A percentile compares a stretch with the other conserved stretches of the same genome.
Conservation (phyloP, 2,329 filamentous ascomycete species). For the Diaporthe humulicola region DNA sequence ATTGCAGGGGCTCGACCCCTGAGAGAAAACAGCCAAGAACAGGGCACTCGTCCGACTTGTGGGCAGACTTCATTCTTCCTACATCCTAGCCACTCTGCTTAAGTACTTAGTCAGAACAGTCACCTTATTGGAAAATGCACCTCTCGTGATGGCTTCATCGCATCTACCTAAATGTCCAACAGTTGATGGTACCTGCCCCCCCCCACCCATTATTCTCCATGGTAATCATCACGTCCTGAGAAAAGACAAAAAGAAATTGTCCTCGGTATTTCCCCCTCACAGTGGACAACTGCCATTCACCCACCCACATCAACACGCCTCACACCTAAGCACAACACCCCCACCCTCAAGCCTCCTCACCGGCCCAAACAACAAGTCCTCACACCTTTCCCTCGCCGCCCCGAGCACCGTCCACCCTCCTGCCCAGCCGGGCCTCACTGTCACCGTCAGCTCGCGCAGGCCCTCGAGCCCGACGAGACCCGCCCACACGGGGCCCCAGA, state of each 20-base stretch:
- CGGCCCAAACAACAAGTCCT: constrained; percentile 11
- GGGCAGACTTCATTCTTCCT: constrained; percentile 25
- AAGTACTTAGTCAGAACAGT: not conserved
- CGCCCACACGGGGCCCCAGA: constrained; percentile 18
- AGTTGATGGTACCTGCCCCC: not conserved
- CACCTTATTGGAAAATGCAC: not conserved
- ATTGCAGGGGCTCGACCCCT: constrained; percentile 37
- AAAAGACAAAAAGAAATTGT: not conserved
- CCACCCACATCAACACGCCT: not conserved
- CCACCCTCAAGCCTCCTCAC: constrained; percentile 6
- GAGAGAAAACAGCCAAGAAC: constrained; percentile 12
- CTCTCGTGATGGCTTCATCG: not conserved
- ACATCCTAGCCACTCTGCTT: not conserved
- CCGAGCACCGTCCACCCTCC: constrained; percentile 20
- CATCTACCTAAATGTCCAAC: not conserved
- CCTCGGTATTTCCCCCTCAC: too few relatives aligned
- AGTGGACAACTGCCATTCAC: not conserved
- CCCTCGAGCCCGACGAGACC: not conserved
- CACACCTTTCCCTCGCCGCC: constrained; percentile 18
- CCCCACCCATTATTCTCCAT: not conserved
- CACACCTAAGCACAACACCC: constrained; percentile 12
- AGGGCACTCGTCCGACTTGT: constrained; percentile 36
- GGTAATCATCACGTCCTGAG: not conserved
- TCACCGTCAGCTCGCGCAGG: not conserved
- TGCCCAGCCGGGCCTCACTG: constrained; percentile 7